Evolutionary conservation across 148 eudicot species (phyloP), one percentile per base, ranked within the genome.

Genomic region (Suaeda aralocaspica): DNA sequence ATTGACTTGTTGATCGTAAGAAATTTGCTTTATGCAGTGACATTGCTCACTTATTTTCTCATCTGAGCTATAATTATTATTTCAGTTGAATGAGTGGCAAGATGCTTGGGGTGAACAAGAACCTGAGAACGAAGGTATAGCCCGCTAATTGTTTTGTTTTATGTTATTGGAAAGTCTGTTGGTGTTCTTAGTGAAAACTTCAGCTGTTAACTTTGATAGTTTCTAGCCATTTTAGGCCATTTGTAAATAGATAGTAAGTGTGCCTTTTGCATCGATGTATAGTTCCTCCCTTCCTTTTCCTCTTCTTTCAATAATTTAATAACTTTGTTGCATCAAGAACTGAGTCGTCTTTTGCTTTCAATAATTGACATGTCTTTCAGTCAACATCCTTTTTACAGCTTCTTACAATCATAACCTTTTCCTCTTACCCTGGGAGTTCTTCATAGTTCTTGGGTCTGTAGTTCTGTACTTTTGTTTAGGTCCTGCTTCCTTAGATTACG

Each of bases 21-120:
- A 31, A 11, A 59, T 51, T 33, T 57, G 59, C 6, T 56, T 65
- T 22, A 24, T n/a, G 45, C 2, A 26, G 12, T 71, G 34, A 39
- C 22, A 28, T 61, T 29, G 16, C 9, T 73, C 26, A 45, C 22
- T 25, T 60, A 24, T 31, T 9, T 6, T 72, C 64, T 42, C 42
- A 72, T 41, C 9, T 60, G 36, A 44, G 41, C 25, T 45, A 3
- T 29, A 16, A 42, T 33, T 67, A 58, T 56, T 56, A 21, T 51
- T n/a, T 44, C 67, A 78, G 77, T 50, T 58, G 19, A 22, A 34
- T 21, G 78, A 78, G 19, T 78, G 81, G 74, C 78, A 78, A 74
- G 81, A 78, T 70, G 81, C 78, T 48, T 70, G 74, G 78, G 30
- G 71, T 45, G 77, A 69, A 48, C 73, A 64, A 28, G 81, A 78